These are phyloP conservation scores for Helminthosporium solani DNA, from an alignment of 2,329 filamentous ascomycete species.

Conservation along the genomic window DNA sequence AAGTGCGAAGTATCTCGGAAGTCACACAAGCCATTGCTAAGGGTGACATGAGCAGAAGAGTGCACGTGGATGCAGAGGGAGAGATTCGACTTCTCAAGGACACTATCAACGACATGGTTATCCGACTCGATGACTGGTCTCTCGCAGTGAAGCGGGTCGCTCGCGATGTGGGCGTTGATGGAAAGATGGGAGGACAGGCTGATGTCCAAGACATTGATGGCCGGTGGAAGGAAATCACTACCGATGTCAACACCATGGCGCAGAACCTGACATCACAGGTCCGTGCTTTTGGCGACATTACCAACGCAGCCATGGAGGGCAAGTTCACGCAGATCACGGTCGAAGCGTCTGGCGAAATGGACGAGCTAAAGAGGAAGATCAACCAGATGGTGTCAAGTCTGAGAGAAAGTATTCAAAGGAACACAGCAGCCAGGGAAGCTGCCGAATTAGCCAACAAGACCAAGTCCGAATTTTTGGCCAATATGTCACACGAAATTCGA, in stretches of 20 bases:
- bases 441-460: slow-evolving; percentile 97
- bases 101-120: slow-evolving; percentile 99
- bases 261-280: slow-evolving; percentile 91
- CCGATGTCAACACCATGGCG: slow-evolving; percentile 89
- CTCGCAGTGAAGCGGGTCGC: slow-evolving; percentile 94
- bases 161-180: slow-evolving; percentile 94
- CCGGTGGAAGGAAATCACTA: slow-evolving; percentile 97
- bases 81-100: slow-evolving; percentile 93
- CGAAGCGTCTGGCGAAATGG: slow-evolving; percentile 97
- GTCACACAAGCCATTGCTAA: slow-evolving; percentile 94
- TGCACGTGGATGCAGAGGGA: slow-evolving; percentile 91
- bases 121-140: slow-evolving; percentile 90
- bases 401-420: slow-evolving; percentile 92
- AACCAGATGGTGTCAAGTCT: slow-evolving; percentile 98
- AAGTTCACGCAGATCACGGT: slow-evolving; percentile 98
- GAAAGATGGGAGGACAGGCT: slow-evolving; percentile 97
- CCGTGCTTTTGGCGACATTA: slow-evolving; percentile 95
- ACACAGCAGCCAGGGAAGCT: slow-evolving; percentile 91
- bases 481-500: slow-evolving; percentile 98
- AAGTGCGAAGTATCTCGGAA: slow-evolving; percentile 88
- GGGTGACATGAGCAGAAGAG: slow-evolving; percentile 93
- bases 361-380: slow-evolving; percentile 98
- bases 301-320: slow-evolving; percentile 93
- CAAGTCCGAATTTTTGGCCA: slow-evolving; percentile 96
- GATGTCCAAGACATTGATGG: slow-evolving; percentile 91